phyloP scores from a whole-genome alignment of 495 filamentous ascomycete genomes.

The Bryoglossum gracile region DNA sequence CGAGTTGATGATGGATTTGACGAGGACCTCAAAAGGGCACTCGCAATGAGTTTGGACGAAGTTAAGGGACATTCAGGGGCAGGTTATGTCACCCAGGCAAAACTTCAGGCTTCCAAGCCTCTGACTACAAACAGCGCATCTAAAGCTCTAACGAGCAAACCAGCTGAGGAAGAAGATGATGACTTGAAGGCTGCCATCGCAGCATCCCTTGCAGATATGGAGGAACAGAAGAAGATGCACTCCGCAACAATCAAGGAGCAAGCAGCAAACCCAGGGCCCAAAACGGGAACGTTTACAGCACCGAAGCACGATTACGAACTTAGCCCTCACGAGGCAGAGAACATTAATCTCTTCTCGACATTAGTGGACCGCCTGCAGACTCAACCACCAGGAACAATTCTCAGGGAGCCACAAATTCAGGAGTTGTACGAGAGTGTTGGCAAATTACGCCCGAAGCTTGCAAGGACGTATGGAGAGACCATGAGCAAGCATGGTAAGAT shows the following conservation, averaged over 20 bases:
- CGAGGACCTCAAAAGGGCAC: constrained; percentile 83
- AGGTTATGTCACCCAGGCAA: constrained; percentile 62
- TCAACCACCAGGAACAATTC: constrained; percentile 88
- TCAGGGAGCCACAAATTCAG: constrained; percentile 94
- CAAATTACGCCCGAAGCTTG: constrained; percentile 82
- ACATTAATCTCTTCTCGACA: constrained; percentile 93
- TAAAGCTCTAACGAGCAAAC: constrained; percentile 31
- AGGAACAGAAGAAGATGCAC: constrained; percentile 91
- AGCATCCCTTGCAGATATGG: constrained; percentile 95
- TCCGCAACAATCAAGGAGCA: constrained; percentile 73
- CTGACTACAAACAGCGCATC: constrained; percentile 35
- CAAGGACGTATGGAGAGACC: constrained; percentile 93
- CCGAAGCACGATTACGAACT: constrained; percentile 93
- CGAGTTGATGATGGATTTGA: constrained; percentile 81
- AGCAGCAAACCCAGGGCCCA: constrained; percentile 36
- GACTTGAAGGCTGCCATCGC: constrained; percentile 95
- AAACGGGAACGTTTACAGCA: constrained; percentile 40
- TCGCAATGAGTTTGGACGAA: constrained; percentile 96
- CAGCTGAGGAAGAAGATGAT: constrained; percentile 76
- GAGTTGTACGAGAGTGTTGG: constrained; percentile 97
- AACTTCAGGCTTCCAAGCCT: constrained; percentile 30
- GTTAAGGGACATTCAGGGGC: constrained; percentile 58
- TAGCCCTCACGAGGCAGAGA: constrained; percentile 88
- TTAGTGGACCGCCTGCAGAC: constrained; percentile 92
- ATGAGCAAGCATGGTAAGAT: constrained; percentile 96